Conservation (phyloP, 192 early-diverging fungal species). For the Coemansia aciculifera region DNA sequence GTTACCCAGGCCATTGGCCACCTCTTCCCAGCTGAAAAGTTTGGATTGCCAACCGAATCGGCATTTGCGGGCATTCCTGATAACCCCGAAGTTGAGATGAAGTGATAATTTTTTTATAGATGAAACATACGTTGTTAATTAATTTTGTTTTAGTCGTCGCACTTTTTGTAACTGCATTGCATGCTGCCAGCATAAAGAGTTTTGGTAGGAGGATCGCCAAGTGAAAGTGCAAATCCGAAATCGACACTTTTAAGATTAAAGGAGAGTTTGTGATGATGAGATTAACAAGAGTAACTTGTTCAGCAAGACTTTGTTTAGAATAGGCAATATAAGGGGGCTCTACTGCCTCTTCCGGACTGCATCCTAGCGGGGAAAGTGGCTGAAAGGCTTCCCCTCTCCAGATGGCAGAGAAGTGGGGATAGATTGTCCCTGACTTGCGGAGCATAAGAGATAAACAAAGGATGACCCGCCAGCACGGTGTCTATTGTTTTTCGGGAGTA, state of each 20-base stretch:
- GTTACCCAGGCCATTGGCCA: slow-evolving; percentile 70
- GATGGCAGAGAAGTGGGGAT: background rate
- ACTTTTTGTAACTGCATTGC: background rate
- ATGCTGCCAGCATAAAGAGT: background rate
- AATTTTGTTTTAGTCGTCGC: too few relatives aligned
- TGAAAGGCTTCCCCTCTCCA: background rate
- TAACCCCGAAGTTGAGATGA: slow-evolving; percentile 37
- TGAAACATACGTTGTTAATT: background rate
- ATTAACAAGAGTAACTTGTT: background rate
- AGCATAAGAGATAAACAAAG: too few relatives aligned
- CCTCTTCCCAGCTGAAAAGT: slow-evolving; percentile 53
- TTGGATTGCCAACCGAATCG: slow-evolving; percentile 40
- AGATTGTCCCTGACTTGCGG: background rate
- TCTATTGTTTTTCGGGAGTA: too few relatives aligned
- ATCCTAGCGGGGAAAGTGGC: background rate
- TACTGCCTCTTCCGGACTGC: background rate
- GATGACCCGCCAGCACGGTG: too few relatives aligned
- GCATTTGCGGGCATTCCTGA: slow-evolving; percentile 31
- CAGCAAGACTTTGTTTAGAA: background rate
- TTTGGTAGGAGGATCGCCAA: background rate
- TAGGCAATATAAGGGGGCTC: background rate
- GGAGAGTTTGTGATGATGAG: background rate
- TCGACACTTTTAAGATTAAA: background rate
- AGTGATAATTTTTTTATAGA: background rate
- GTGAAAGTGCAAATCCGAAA: background rate